Conservation (phyloP, 2,329 filamentous ascomycete species). For the Penicillium freii region DNA sequence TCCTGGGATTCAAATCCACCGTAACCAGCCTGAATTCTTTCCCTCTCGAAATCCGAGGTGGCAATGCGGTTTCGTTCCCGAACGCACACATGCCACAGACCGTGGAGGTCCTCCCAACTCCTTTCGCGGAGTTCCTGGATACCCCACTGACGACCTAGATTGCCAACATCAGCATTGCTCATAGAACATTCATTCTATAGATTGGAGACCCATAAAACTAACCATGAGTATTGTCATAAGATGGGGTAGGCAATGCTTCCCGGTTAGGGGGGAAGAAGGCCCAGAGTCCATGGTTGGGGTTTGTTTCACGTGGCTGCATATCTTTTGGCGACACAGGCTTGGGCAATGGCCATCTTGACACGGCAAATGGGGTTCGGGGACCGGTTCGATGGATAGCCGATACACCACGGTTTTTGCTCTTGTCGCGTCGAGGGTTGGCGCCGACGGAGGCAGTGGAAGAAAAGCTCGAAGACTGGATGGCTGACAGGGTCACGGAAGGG, state of each 20-base stretch:
- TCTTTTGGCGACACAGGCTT: conserved; percentile 64
- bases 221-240: conserved; percentile 69
- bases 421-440: conserved; percentile 61
- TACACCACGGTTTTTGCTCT: conserved; percentile 76
- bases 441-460: conserved; percentile 52
- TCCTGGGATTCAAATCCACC: conserved; percentile 65
- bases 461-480: conserved; percentile 44
- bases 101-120: conserved; percentile 90
- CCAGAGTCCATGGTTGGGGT: conserved; percentile 84
- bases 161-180: conserved; percentile 14
- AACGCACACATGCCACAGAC: conserved; percentile 89
- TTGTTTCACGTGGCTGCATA: conserved; percentile 48
- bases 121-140: conserved; percentile 82
- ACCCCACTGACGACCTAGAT: conserved; percentile 71
- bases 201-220: conserved; percentile 15
- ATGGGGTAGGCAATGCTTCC: conserved; percentile 68
- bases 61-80: conserved; percentile 86
- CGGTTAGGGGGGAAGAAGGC: conserved; percentile 77
- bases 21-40: conserved; percentile 66
- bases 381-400: conserved; percentile 78
- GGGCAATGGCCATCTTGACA: conserved; percentile 70
- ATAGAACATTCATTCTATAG: background rate
- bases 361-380: conserved; percentile 68
- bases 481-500: conserved; percentile 34
- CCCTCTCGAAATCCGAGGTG: conserved; percentile 71